Evolutionary conservation across 768 basidiomycete genomes (phyloP).

Genomic region (Tulasnella sp.): DNA sequence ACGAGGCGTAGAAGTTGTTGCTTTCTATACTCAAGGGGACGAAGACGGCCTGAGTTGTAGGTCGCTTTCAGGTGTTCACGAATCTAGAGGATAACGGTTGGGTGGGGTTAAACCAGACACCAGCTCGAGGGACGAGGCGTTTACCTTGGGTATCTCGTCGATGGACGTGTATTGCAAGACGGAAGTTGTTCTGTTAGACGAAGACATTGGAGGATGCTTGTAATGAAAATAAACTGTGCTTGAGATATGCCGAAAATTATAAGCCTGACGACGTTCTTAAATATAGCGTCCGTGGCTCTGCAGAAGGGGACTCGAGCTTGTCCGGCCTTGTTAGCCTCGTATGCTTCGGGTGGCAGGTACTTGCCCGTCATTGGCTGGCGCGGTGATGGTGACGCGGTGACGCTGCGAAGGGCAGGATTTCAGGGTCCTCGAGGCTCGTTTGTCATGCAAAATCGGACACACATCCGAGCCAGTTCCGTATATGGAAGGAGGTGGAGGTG

Average conservation of each 20-base stretch:
- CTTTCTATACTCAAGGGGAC: slow-evolving; percentile 62
- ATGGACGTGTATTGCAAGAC: not conserved
- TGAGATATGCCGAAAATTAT: not conserved
- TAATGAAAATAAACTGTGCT: not conserved
- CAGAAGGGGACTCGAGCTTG: not conserved
- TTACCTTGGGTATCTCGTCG: not conserved
- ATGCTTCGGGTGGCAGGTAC: not conserved
- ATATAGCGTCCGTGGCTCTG: not conserved
- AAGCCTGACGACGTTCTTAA: not conserved
- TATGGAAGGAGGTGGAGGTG: not conserved
- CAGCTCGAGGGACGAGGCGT: not conserved
- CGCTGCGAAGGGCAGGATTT: not conserved
- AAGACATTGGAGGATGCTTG: not conserved
- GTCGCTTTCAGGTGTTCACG: slow-evolving; percentile 53
- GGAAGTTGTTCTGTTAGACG: not conserved
- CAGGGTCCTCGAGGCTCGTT: not conserved
- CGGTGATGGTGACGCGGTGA: not conserved
- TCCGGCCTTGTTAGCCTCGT: not conserved
- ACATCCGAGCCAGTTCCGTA: too few species aligned
- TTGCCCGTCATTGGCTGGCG: not conserved
- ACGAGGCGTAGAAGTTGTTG: slow-evolving; percentile 69
- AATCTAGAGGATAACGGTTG: slow-evolving; percentile 43
- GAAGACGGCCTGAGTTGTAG: slow-evolving; percentile 64
- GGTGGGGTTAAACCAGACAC: too few species aligned
- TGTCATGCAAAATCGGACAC: not conserved